Evolutionary conservation across 2,329 filamentous ascomycete genomes (phyloP), one percentile per base, ranked within the genome.

Genomic region (Sclerotinia subarctica): DNA sequence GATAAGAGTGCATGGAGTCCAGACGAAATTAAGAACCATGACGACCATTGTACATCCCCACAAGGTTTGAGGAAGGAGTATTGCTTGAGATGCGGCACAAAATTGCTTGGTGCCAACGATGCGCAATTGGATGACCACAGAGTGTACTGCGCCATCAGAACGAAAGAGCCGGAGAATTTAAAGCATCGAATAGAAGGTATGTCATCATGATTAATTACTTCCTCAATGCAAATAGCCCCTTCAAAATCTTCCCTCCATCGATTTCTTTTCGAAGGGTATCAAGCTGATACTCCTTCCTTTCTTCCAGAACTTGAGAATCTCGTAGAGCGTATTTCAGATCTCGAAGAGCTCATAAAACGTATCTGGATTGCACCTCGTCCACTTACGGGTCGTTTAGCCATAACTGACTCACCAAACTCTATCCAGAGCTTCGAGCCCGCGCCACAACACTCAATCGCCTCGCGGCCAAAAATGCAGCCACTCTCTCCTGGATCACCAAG

Each of bases 51-150:
- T 51, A 62, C n/a, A 54, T 35, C 63, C 24, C 67, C 67, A 15
- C 52, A 58, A 26, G 67, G 67, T 44, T 26, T 26, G 17, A 21
- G n/a, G 15, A 67, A 60, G 26, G 53, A 35, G 6, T 69, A 56
- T 62, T 69, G 67, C n/a, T 49, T 46, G 26, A 66, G 67, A 66
- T 69, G 67, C 56, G 63, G 63, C 3, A 67, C 53, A n/a, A 38
- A 38, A 26, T 21, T 57, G 53, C 17, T 44, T 47, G 52, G 51
- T 57, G 29, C 24, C 26, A 64, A 35, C 26, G 38, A n/a, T 6
- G 26, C 35, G 11, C 58, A 68, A 53, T 35, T 67, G 52, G 19
- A 62, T 29, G 65, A 62, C 7, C 65, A 67, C 32, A 58, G 42
- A 49, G 52, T 11, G 21, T 58, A 35, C n/a, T 66, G 64, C 5